phyloP scores from a whole-genome alignment of 2,329 filamentous ascomycete genomes.

The Akanthomyces uredinophilus region DNA sequence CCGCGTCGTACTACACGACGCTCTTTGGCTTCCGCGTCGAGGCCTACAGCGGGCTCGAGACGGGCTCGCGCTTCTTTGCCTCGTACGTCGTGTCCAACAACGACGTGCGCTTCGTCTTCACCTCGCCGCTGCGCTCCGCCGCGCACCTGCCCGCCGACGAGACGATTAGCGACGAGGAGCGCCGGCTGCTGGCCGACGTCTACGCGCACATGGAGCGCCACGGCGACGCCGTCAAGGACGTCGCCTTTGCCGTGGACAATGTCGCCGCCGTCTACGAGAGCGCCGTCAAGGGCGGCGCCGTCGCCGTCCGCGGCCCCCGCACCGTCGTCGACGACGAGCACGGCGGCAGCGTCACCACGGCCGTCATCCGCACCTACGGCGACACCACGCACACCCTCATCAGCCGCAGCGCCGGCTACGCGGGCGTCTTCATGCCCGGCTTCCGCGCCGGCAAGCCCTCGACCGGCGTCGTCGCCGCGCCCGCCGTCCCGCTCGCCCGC shows the following conservation, averaged over 20 bases:
- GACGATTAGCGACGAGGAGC: slow-evolving; percentile 58
- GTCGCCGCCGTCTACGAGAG: slow-evolving; percentile 73
- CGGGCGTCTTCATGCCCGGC: slow-evolving; percentile 75
- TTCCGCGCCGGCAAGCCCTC: slow-evolving; percentile 54
- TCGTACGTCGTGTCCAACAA: slow-evolving; percentile 80
- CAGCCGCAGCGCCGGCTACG: slow-evolving; percentile 63
- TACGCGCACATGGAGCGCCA: slow-evolving; percentile 80
- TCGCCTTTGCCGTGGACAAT: slow-evolving; percentile 90
- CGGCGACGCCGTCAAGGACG: slow-evolving; percentile 91
- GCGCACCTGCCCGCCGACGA: slow-evolving; percentile 52
- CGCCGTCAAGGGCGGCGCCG: slow-evolving; percentile 62
- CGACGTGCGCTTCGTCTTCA: slow-evolving; percentile 75
- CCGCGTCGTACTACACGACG: slow-evolving; percentile 79
- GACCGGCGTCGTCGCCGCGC: slow-evolving; percentile 43
- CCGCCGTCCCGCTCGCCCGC: slow-evolving; percentile 60
- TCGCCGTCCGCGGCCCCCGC: slow-evolving; percentile 57
- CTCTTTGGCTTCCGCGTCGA: slow-evolving; percentile 81
- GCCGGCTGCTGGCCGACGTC: slow-evolving; percentile 64
- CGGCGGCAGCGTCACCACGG: slow-evolving; percentile 67
- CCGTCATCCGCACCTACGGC: slow-evolving; percentile 85
- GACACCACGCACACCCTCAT: slow-evolving; percentile 94
- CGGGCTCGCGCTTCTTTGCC: slow-evolving; percentile 72
- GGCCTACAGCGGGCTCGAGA: slow-evolving; percentile 85
- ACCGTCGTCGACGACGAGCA: slow-evolving; percentile 50
- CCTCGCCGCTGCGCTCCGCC: slow-evolving; percentile 67